phyloP scores from a whole-genome alignment of 2,329 filamentous ascomycete genomes.

The Verticillium nubilum region DNA sequence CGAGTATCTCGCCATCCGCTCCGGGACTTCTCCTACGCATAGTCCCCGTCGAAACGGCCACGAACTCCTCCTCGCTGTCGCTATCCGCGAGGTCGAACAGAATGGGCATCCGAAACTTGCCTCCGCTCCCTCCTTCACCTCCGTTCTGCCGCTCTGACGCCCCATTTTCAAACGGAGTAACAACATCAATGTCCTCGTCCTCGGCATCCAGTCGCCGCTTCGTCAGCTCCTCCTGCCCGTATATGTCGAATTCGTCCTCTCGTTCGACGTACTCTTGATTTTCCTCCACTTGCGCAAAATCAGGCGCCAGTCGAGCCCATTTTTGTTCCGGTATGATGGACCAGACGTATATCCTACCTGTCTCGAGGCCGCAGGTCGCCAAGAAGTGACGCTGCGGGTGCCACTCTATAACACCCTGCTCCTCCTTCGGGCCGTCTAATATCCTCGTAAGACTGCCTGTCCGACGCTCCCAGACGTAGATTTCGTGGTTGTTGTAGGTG shows the following conservation, averaged over 20 bases:
- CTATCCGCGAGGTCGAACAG: slow-evolving; percentile 89
- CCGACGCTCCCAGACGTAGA: slow-evolving; percentile 95
- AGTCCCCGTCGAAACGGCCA: slow-evolving; percentile 67
- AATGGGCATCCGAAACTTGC: slow-evolving; percentile 83
- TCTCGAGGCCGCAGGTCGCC: slow-evolving; percentile 87
- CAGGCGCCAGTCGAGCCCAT: slow-evolving; percentile 94
- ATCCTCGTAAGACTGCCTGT: slow-evolving; percentile 95
- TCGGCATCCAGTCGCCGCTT: slow-evolving; percentile 85
- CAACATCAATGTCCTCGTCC: slow-evolving; percentile 88
- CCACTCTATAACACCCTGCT: slow-evolving; percentile 96
- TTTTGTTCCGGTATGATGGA: slow-evolving; percentile 91
- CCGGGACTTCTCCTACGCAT: slow-evolving; percentile 83
- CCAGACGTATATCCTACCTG: slow-evolving; percentile 92
- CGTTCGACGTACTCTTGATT: slow-evolving; percentile 94
- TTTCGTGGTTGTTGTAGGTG: slow-evolving; percentile 96
- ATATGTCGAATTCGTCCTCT: slow-evolving; percentile 98
- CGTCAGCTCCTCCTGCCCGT: slow-evolving; percentile 89
- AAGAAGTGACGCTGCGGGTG: slow-evolving; percentile 84
- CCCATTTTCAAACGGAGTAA: slow-evolving; percentile 60
- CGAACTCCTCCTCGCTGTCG: slow-evolving; percentile 88
- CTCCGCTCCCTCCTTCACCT: background rate
- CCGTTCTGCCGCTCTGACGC: slow-evolving; percentile 16
- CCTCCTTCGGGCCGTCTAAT: slow-evolving; percentile 92
- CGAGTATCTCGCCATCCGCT: slow-evolving; percentile 54
- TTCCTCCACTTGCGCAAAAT: slow-evolving; percentile 96